Evolutionary conservation across 306 rosid genomes (phyloP).

Genomic region (Dalbergia oliveri): DNA sequence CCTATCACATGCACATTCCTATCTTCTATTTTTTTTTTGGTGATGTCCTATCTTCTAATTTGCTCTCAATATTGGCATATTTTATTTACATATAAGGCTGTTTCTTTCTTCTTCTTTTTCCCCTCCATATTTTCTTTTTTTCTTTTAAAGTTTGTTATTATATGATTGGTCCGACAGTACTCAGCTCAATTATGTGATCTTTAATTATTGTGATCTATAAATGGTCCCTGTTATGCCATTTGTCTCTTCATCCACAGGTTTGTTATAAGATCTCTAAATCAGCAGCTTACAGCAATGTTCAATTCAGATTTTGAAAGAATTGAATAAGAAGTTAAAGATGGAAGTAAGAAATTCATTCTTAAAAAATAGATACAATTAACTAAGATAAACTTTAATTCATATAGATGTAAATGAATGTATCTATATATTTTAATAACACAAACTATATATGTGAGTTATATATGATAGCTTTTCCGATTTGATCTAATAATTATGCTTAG

Average conservation of each 20-base stretch:
- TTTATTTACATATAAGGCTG: not conserved
- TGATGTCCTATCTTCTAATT: conserved; percentile 48
- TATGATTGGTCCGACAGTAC: conserved; percentile 58
- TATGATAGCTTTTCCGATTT: not conserved
- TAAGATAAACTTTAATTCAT: not conserved
- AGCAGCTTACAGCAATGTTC: not conserved
- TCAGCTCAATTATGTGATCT: conserved; percentile 58
- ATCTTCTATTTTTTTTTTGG: too few species aligned
- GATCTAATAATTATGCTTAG: not conserved
- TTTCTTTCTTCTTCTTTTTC: not conserved
- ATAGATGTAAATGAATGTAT: not conserved
- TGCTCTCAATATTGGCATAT: conserved; percentile 2
- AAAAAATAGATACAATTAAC: not conserved
- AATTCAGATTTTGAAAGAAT: conserved; percentile 38
- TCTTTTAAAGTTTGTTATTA: conserved; percentile 23
- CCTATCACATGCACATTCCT: conserved; percentile 41
- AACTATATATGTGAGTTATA: not conserved
- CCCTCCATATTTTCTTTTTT: not conserved
- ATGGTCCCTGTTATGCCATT: conserved; percentile 57
- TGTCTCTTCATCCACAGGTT: conserved; percentile 57
- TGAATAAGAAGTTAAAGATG: not conserved
- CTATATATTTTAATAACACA: not conserved
- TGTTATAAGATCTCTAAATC: conserved; percentile 31
- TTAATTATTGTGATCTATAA: conserved; percentile 52
- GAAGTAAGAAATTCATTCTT: conserved; percentile 3